These are phyloP conservation scores for Lodderomyces margitis DNA, from an alignment of 1,139 yeast species.

Conservation along the genomic window DNA sequence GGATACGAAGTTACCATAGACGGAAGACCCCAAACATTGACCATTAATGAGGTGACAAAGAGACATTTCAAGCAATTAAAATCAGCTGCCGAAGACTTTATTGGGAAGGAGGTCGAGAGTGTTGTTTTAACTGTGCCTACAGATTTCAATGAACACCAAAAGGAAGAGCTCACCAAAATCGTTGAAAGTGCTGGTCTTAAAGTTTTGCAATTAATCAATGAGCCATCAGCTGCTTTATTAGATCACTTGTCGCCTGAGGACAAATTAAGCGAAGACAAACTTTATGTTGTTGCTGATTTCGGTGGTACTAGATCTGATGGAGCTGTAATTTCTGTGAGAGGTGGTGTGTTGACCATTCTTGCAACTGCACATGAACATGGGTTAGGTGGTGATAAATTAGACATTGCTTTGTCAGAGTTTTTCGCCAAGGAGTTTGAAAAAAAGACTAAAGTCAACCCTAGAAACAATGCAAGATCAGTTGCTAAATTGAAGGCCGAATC, in stretches of 20 bases:
- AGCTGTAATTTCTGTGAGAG: slow-evolving; percentile 89
- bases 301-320: slow-evolving; percentile 98
- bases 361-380: slow-evolving; percentile 82
- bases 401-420: slow-evolving; percentile 73
- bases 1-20: slow-evolving; percentile 62
- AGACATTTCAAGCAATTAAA: slow-evolving; percentile 84
- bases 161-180: slow-evolving; percentile 58
- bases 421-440: slow-evolving; percentile 94
- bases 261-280: slow-evolving; percentile 63
- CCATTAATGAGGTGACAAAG: slow-evolving; percentile 74
- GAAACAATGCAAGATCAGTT: slow-evolving; percentile 74
- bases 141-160: slow-evolving; percentile 75
- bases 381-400: slow-evolving; percentile 87
- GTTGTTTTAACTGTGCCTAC: slow-evolving; percentile 92
- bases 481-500: slow-evolving; percentile 89
- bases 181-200: slow-evolving; percentile 73
- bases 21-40: slow-evolving; percentile 45
- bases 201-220: slow-evolving; percentile 85
- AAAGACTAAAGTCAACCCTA: slow-evolving; percentile 80
- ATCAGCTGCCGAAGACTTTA: slow-evolving; percentile 88
- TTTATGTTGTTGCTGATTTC: slow-evolving; percentile 91
- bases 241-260: slow-evolving; percentile 65
- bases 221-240: slow-evolving; percentile 88
- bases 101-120: slow-evolving; percentile 78
- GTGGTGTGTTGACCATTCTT: slow-evolving; percentile 86